phyloP scores from a whole-genome alignment of 768 basidiomycete species.

The Leccinum broughii region DNA sequence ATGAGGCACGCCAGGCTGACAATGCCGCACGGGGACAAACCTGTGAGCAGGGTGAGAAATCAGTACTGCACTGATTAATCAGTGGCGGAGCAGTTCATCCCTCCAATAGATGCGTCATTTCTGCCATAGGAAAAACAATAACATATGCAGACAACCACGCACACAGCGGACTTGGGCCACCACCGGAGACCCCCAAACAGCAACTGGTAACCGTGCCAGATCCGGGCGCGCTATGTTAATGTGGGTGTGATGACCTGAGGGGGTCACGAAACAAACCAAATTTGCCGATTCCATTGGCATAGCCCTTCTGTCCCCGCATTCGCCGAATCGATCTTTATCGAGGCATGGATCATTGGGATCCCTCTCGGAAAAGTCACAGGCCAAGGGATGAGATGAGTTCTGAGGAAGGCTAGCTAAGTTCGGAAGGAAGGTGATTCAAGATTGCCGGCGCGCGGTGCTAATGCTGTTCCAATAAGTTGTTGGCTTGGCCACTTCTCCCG shows the following conservation, averaged over 20 bases:
- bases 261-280: constrained; percentile 9
- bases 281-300: neutral
- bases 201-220: neutral
- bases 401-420: neutral
- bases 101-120: constrained; percentile 29
- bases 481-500: neutral
- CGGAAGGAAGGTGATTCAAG: neutral
- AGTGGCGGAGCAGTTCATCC: constrained; percentile 13
- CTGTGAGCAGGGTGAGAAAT: constrained; percentile 19
- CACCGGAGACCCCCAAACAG: neutral
- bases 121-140: constrained; percentile 27
- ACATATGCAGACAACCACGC: neutral
- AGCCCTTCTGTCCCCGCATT: constrained; percentile 5
- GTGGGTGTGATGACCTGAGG: neutral
- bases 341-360: neutral
- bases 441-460: neutral
- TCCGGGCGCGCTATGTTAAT: neutral
- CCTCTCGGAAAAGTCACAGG: neutral
- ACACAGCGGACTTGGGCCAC: neutral
- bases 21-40: neutral
- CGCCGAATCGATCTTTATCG: constrained; percentile 2
- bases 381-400: neutral
- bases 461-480: neutral
- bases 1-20: neutral
- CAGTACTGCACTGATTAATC: neutral